Percentiles rank a stretch among this genome's conserved stretches.
phyloP scores from a whole-genome alignment of 176 grass and related monocot species.

The Zea luxurians region DNA sequence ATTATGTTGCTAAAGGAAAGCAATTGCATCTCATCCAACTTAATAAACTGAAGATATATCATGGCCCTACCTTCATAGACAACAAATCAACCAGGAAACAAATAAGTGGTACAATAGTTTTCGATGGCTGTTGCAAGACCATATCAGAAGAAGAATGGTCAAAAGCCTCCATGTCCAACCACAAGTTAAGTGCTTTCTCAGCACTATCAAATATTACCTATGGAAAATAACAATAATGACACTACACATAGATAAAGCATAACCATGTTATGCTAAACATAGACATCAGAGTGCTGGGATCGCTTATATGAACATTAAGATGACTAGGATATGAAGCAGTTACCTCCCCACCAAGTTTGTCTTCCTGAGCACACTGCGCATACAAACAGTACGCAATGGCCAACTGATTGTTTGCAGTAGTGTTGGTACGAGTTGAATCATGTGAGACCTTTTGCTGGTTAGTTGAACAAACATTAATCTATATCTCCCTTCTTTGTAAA shows the following conservation, averaged over 20 bases:
- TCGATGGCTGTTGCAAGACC: slow-evolving; percentile 38
- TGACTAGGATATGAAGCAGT: background rate
- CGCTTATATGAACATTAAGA: background rate
- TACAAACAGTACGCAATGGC: slow-evolving; percentile 65
- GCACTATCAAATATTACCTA: slow-evolving; percentile 63
- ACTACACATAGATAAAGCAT: slow-evolving; percentile 35
- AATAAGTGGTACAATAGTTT: slow-evolving; percentile 58
- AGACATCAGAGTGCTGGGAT: background rate
- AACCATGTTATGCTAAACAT: slow-evolving; percentile 15
- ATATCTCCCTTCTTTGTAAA: slow-evolving; percentile 18
- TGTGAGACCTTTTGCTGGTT: slow-evolving; percentile 40
- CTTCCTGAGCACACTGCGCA: slow-evolving; percentile 85
- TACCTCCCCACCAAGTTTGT: slow-evolving; percentile 61
- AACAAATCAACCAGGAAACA: slow-evolving; percentile 85
- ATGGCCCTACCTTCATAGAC: slow-evolving; percentile 60
- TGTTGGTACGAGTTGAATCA: slow-evolving; percentile 40
- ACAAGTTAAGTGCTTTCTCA: slow-evolving; percentile 51
- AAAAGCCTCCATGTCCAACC: slow-evolving; percentile 44
- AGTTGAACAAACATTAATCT: slow-evolving; percentile 37
- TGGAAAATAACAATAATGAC: slow-evolving; percentile 25
- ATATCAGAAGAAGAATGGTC: slow-evolving; percentile 37
- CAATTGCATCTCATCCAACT: slow-evolving; percentile 12
- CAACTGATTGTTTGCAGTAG: slow-evolving; percentile 53
- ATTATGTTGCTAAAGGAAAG: slow-evolving; percentile 38
- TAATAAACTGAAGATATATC: slow-evolving; percentile 3